Evolutionary conservation across 371 early-diverging fungal species (phyloP), one percentile per base, ranked within the genome.

Genomic region (Haplosporangium sp.): DNA sequence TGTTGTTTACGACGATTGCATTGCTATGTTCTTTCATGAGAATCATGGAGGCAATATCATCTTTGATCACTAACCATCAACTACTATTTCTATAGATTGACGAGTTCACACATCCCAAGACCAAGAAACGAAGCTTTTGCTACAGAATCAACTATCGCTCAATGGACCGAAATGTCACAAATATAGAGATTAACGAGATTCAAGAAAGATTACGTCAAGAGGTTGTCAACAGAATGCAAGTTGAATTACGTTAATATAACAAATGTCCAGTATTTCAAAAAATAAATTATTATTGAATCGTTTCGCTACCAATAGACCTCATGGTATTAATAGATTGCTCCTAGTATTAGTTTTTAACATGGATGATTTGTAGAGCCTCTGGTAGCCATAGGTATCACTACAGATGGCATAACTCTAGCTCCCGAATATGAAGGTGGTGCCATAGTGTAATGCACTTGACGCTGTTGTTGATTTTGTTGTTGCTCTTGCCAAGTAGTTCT

Each of bases 101-200:
- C 83, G 87, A 92, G 44, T 99, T 97, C 77, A 85, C 76, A 8
- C 93, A 97, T 77, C 93, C 95, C 27, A 97, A 96, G 85, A 92
- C 95, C 0, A 90, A 92, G 15, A 86, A 85, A 67, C 85, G 87
- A 44, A 96, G 97, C 73, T 85, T 90, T 27, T 97, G 97, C 81
- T 98, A 95, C 86, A 90, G 98, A 55, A 97, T 99, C 71, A 91
- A 91, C 74, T 99, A 97, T 77, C 87, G 98, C 67, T 94, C 96
- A 6, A 95, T 92, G 95, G 96, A 96, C 82, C 89, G 97, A 74
- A 97, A 92, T 64, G 91, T 97, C 4, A 96, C 96, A 15, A 96
- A 99, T 76, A 94, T 92, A 42, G 98, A 98, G 76, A 94, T 98
- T 73, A 97, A 99, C 77, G 85, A 68, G 40, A 90, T 98, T 19